Evolutionary conservation across 805 yeast genomes (phyloP), one percentile per base, ranked within the genome.

Genomic region (Suhomyces sp.): DNA sequence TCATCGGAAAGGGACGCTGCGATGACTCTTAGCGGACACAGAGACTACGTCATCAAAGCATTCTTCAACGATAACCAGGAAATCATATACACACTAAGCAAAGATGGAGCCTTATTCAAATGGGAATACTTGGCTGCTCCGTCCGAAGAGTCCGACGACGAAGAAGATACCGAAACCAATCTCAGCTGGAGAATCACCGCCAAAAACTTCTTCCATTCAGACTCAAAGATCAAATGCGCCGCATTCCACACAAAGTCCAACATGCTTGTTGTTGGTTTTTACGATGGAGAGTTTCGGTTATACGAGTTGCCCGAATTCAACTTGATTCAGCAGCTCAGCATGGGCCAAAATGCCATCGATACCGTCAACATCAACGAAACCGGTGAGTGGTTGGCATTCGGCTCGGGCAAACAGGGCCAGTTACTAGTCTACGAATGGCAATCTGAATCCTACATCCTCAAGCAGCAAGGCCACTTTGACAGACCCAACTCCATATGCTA

Each of bases 331-430:
- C 94, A 86, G 60, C 76, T 94, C 50, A 84, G 92, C 24, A 89
- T 94, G 86, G 97, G 98, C 2, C 96, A 89, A 63, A 86, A 90
- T 61, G 85, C 92, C 2, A 87, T 94, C 22, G 90, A 88, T 63
- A 85, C 91, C 2, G 93, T 94, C 3, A 69, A 83, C 9, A 80
- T 94, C 37, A 94, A 93, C 66, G 69, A 77, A 2, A 76, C 92
- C 6, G 99, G 99, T 31, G 99, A 94, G 68, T 94, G 99, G 99
- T 75, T 94, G 29, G 96, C 97, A 0, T 89, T 94, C 68, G 99
- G 99, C 4, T 91, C 97, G 0, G 72, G 90, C 31, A 85, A 84
- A 63, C 69, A 89, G 25, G 99, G 99, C n/a, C 99, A 94, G 71
- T 73, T 94, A 53, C 72, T 94, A 52, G 99, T 94, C 0, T 94